Conservation (phyloP, 305 asterid species). For the Solanum hybrid region DNA sequence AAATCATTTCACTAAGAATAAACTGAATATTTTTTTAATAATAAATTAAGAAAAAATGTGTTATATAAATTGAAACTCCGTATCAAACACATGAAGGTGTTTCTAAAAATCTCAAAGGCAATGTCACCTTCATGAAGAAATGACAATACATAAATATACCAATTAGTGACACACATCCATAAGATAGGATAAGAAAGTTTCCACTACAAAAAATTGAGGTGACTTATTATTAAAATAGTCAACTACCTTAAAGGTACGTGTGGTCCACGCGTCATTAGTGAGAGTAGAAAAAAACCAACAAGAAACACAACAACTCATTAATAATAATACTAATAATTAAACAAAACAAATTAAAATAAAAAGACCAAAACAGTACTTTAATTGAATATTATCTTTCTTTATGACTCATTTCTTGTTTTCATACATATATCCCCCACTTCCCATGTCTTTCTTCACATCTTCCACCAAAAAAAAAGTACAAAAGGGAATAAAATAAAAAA, state of each 20-base stretch:
- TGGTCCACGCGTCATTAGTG: background rate
- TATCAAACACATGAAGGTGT: background rate
- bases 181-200: background rate
- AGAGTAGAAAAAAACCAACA: background rate
- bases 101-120: background rate
- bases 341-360: background rate
- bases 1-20: too few relatives aligned
- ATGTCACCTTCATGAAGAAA: background rate
- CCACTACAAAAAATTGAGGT: background rate
- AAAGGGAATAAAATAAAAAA: background rate
- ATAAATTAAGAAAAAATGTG: background rate
- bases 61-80: background rate
- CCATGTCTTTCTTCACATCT: constrained; percentile 19
- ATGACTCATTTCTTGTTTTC: background rate
- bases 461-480: constrained; percentile 11
- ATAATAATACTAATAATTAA: background rate
- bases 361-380: background rate
- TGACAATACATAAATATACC: background rate
- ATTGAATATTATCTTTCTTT: background rate
- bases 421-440: constrained; percentile 1
- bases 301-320: background rate
- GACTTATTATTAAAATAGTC: background rate
- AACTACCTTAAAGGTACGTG: background rate
- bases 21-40: too few relatives aligned
- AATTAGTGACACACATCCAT: background rate